Evolutionary conservation across 768 basidiomycete genomes (phyloP), one percentile per base, ranked within the genome.

Genomic region (Phylloporus rhodoxanthus): DNA sequence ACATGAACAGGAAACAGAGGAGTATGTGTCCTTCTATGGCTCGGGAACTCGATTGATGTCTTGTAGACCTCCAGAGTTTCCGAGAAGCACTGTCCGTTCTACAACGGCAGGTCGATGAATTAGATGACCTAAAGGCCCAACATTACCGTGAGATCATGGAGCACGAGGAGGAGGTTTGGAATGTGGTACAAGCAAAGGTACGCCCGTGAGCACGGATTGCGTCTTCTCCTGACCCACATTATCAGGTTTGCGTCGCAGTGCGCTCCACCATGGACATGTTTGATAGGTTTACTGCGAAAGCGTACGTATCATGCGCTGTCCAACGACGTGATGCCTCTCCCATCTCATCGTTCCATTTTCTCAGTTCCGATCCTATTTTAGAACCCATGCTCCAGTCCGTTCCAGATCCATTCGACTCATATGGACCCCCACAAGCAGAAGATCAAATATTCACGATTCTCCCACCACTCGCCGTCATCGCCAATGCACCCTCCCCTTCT

Each of bases 101-200:
- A 36, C 93, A 95, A 58, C 75, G 82, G 34, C 91, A 95, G 66
- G 91, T 97, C 0, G 91, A 95, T 58, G 92, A 92, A 51, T 73
- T 96, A 2, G 93, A 97, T 67, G 81, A 81, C 47, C 72, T 97
- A 48, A 95, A 94, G 62, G 79, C 73, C 8, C 75, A 78, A 7
- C 91, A 97, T 69, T 94, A 97, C 60, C 79, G 85, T 55, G 85
- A 91, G 58, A 91, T 95, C 46, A 70, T 92, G 43, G 88, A 90
- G 51, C 92, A 93, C 57, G 93, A 96, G 69, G 91, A 94, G 57
- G 85, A 95, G 66, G 86, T 91, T n/a, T 97, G 94, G 94, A 83
- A 93, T 58, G 80, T 82, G 13, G 90, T 95, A 6, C 83, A 94
- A 64, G 80, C 76, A 54, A 95, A 94, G 75, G 87, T 87, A 56